Evolutionary conservation across 305 asterid genomes (phyloP).

Genomic region (Fraxinus platypoda): DNA sequence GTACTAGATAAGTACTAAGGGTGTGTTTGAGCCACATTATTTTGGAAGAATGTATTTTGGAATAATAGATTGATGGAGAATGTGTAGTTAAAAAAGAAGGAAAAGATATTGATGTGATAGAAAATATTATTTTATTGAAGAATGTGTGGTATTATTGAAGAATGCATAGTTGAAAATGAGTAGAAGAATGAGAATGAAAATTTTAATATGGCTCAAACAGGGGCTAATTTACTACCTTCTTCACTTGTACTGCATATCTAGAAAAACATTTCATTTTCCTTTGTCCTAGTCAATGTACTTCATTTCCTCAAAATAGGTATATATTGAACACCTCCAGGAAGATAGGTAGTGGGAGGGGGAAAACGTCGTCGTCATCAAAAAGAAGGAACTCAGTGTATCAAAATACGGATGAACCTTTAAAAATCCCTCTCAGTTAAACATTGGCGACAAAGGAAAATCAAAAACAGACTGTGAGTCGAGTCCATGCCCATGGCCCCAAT

Average conservation of each 20-base stretch:
- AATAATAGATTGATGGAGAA: too few relatives aligned
- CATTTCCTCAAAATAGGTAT: neutral
- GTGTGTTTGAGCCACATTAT: too few relatives aligned
- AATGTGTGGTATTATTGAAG: too few relatives aligned
- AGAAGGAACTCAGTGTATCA: neutral
- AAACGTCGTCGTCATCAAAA: neutral
- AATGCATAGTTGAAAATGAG: too few relatives aligned
- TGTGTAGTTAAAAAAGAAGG: too few relatives aligned
- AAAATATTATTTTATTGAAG: too few relatives aligned
- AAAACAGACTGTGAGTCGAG: neutral
- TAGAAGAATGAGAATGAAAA: too few relatives aligned
- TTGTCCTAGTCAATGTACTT: neutral
- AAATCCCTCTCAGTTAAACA: neutral
- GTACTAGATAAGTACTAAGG: constrained; percentile 3
- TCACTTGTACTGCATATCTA: neutral
- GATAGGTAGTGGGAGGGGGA: neutral
- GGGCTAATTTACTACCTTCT: neutral
- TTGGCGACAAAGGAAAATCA: neutral
- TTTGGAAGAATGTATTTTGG: too few relatives aligned
- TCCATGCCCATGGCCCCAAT: neutral
- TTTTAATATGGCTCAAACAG: too few relatives aligned
- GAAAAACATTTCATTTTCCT: neutral
- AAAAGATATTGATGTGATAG: too few relatives aligned
- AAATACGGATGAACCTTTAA: neutral
- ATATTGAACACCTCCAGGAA: neutral